Conservation (phyloP, 176 grass and related monocot species). For the Aegilops tauschii region DNA sequence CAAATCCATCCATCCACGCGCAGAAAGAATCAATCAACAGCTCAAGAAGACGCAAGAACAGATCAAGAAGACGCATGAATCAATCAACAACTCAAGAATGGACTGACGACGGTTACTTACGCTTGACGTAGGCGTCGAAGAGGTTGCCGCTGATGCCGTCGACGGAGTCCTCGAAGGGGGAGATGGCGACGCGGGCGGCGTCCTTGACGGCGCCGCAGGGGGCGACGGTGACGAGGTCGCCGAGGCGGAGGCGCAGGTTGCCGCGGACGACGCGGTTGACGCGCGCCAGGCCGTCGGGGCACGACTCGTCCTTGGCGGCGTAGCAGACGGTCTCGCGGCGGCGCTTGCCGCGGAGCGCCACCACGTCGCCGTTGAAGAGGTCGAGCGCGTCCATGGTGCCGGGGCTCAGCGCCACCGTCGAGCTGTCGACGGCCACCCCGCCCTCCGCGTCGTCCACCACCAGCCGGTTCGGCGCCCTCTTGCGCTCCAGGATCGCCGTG, state of each 20-base stretch:
- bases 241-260: constrained; percentile 46
- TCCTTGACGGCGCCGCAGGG: background rate
- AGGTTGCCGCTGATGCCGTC: constrained; percentile 38
- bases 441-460: constrained; percentile 43
- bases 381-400: constrained; percentile 25
- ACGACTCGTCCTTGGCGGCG: constrained; percentile 19
- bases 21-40: too few relatives aligned
- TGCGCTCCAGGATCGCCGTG: constrained; percentile 43
- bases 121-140: constrained; percentile 36
- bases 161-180: constrained; percentile 35
- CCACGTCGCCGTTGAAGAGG: constrained; percentile 19
- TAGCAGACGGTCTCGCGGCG: constrained; percentile 49
- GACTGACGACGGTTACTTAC: background rate
- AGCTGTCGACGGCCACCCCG: constrained; percentile 30
- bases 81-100: too few relatives aligned
- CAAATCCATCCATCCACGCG: background rate
- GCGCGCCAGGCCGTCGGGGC: constrained; percentile 22
- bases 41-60: too few relatives aligned
- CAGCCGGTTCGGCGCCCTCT: constrained; percentile 46
- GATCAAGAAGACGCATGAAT: too few relatives aligned
- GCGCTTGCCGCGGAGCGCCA: constrained; percentile 38
- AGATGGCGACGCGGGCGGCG: background rate
- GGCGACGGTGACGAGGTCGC: constrained; percentile 37
- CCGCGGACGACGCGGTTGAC: constrained; percentile 49
- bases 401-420: constrained; percentile 15